Evolutionary conservation across 257 asterid genomes (phyloP).

Genomic region (Solanum chaucha): DNA sequence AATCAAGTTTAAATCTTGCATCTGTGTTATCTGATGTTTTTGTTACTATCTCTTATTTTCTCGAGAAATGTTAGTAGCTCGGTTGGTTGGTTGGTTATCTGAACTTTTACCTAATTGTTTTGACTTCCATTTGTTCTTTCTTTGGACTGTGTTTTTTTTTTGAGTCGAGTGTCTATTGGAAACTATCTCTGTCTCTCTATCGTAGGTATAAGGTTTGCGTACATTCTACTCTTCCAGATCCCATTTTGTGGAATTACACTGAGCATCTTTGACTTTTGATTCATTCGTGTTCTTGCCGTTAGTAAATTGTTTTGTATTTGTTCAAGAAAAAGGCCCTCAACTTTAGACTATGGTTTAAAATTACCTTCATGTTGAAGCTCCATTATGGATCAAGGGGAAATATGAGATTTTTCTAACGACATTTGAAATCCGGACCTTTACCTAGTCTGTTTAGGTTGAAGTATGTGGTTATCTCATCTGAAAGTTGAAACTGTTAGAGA

Average conservation of each 20-base stretch:
- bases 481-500: not conserved
- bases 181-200: too few species aligned
- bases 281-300: not conserved
- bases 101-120: not conserved
- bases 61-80: not conserved
- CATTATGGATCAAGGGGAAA: not conserved
- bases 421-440: not conserved
- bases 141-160: not conserved
- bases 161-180: not conserved
- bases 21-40: not conserved
- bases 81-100: not conserved
- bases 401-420: not conserved
- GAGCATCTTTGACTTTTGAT: not conserved
- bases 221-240: not conserved
- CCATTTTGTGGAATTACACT: not conserved
- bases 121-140: not conserved
- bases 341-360: not conserved
- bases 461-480: not conserved
- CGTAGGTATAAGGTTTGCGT: fast-evolving
- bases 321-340: not conserved
- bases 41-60: not conserved
- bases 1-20: not conserved
- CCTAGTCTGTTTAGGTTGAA: not conserved
- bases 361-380: not conserved
- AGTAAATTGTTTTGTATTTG: not conserved